Evolutionary conservation across 352 stramenopile species (phyloP), one percentile per base, ranked within the genome.

Genomic region (Phytopythium chamaehyphon): DNA sequence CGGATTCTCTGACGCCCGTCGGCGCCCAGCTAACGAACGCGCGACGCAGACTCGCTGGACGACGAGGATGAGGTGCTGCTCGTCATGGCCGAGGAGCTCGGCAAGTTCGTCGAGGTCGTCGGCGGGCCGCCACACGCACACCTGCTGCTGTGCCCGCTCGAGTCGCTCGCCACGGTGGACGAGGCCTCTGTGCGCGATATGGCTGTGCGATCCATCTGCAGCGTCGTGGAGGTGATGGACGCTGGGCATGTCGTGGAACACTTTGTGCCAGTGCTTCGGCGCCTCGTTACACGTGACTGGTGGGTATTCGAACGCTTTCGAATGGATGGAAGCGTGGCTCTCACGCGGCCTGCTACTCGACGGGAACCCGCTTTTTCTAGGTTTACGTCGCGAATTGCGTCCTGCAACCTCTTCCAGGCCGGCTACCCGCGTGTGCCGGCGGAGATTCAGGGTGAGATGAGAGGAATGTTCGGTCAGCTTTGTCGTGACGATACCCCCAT

Each of bases 61-160:
- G 96, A 99, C 55, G 96, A 98, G 62, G 97, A 99, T 69, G 95
- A 99, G 65, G 95, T 99, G 28, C 68, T 99, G 42, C 62, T 98
- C 44, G 91, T 94, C 36, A 96, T 98, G 75, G 93, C 93, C 6
- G 90, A 98, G 60, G 82, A 97, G 51, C 60, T 98, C 9, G 90
- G 87, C 49, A 90, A 76, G 49, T 91, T 98, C 31, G 75, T 86
- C 8, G 74, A 90, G n/a, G 74, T 96, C 36, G 83, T 99, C 1
- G 97, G 97, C 24, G 96, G 96, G 6, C 61, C 76, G 2, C 53
- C 75, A 19, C 68, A 97, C 59, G 88, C 92, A 12, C 82, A 96
- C 47, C 67, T 86, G 37, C 69, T 99, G 49, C 66, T 99, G 15
- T 90, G 85, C 56, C 91, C 96, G 8, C 72, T 99, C n/a, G 96